Conservation (phyloP, 2,329 filamentous ascomycete genomes). For the Phialophora expanda region DNA sequence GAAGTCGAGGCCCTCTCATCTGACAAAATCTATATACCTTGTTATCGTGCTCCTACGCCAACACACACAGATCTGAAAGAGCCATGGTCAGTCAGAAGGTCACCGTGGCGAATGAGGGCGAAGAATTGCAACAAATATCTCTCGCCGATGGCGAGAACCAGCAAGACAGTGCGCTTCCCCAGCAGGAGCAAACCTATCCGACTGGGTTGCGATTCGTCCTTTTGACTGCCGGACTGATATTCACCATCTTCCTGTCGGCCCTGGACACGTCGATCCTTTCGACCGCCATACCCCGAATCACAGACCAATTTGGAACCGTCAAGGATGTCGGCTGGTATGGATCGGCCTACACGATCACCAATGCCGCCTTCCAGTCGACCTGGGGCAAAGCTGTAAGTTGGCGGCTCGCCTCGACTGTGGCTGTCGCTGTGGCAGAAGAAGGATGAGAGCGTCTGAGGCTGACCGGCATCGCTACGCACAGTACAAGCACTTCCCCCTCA, state of each 20-base stretch:
- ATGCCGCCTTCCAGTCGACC: constrained; percentile 58
- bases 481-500: constrained; percentile 52
- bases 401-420: constrained; percentile 46
- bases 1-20: background rate
- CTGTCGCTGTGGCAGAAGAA: background rate
- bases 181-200: constrained; percentile 25
- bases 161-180: background rate
- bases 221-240: constrained; percentile 23
- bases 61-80: background rate
- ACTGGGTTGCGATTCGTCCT: constrained; percentile 21
- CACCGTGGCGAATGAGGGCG: background rate
- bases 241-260: constrained; percentile 39
- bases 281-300: constrained; percentile 43
- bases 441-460: background rate
- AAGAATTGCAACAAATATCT: background rate
- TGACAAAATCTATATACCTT: background rate
- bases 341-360: constrained; percentile 52
- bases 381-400: constrained; percentile 58
- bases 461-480: background rate
- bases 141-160: background rate
- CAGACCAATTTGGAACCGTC: constrained; percentile 44
- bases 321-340: constrained; percentile 48
- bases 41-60: background rate
- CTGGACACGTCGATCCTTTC: constrained; percentile 42
- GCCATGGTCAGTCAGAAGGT: background rate